A percentile compares a stretch with the other conserved stretches of the same genome.
These are phyloP conservation scores for Platanus orientalis DNA, from an alignment of 164 flowering plant species.

Conservation along the genomic window DNA sequence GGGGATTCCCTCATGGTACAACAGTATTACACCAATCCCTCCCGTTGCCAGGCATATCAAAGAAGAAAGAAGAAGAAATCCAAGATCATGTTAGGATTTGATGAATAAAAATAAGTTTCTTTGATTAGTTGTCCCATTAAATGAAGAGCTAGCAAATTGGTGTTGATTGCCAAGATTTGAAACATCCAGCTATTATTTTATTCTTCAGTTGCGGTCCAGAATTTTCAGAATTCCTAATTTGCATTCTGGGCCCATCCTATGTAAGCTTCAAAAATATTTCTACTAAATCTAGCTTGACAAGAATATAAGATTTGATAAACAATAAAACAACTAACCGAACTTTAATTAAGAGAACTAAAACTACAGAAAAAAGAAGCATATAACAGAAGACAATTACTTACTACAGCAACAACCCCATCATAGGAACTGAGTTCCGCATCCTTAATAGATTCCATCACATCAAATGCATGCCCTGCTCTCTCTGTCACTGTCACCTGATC, in stretches of 20 bases:
- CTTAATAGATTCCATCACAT: constrained; percentile 58
- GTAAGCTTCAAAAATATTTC: background rate
- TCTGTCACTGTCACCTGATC: constrained; percentile 74
- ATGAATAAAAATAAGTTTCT: no score
- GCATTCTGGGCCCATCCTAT: background rate
- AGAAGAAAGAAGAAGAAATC: no score
- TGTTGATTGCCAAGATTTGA: no score
- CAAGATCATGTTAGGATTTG: no score
- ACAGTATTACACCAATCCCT: no score
- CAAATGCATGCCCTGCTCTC: constrained; percentile 88
- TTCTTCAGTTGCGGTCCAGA: no score
- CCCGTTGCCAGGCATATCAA: no score
- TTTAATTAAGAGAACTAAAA: background rate
- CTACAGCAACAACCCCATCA: constrained; percentile 87
- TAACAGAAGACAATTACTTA: constrained; percentile 38
- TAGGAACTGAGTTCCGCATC: constrained; percentile 58
- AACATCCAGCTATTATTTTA: no score
- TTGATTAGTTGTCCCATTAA: no score
- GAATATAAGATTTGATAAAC: background rate
- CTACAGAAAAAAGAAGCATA: background rate
- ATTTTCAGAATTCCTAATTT: no score
- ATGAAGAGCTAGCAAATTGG: no score
- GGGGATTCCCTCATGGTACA: no score
- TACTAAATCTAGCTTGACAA: background rate
- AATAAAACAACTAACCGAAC: background rate